Base-by-base conservation (phyloP, 2,329 filamentous ascomycete species). In the Dactylellina cionopaga region DNA sequence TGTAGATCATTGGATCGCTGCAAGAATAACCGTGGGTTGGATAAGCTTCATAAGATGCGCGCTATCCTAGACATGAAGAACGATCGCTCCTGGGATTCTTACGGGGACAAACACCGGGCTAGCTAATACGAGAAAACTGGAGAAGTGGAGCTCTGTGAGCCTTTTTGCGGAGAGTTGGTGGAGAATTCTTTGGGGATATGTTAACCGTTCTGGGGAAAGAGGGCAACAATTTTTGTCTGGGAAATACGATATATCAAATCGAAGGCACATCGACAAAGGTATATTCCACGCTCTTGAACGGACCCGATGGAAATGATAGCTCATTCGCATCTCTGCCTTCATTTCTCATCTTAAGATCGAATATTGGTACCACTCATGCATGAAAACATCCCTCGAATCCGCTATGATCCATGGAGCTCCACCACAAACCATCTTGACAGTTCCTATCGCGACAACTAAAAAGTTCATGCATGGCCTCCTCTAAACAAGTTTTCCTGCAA, bases 11-110 rank as follows among this genome's bases (percentile, higher is more conserved):
- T 54, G 24, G 49, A 54, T 54, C 49, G 19, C 31, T 56, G 60
- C 60, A 51, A 60, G 60, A 39, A 65, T 19, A 49, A 49, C 56
- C 22, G 39, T 6, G 60, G 60, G 41, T 65, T 65, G 49, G 44
- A 44, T 54, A 65, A 65, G 60, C 60, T 65, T 65, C 46, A 19
- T 54, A 24, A 55, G 25, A 39, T 37, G 31, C 35, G 46, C 22
- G n/a, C 39, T 27, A 46, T 27, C 11, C 27, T 35, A 65, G 31
- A 31, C 29, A 19, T 24, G n/a, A n/a, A 19, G 13, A n/a, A 35
- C 25, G 49, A 54, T 24, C 17, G 17, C 31, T 39, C 7, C 49
- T 11, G 11, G 49, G 49, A 17, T 39, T 35, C 19, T 37, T 37
- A 31, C 15, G n/a, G 49, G 49, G 49, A 54, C 31, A 54, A 54